These are phyloP conservation scores for Cladosporium halotolerans DNA, from an alignment of 2,329 filamentous ascomycete genomes.

Conservation along the genomic window DNA sequence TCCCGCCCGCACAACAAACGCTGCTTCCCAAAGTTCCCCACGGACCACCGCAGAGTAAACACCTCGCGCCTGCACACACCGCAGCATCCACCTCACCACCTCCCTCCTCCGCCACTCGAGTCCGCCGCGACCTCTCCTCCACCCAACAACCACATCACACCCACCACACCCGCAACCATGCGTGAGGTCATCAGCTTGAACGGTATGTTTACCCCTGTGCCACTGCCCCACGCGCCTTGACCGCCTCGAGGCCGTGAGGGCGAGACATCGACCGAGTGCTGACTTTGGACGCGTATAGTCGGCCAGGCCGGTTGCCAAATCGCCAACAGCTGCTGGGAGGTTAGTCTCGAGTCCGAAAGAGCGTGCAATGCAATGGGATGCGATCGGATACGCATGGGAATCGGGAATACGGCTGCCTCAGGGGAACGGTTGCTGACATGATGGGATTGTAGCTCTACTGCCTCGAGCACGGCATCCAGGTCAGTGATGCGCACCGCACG, in stretches of 20 bases:
- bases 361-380: constrained; percentile 8
- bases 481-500: constrained; percentile 43
- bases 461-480: constrained; percentile 98
- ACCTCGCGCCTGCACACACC: constrained; percentile 13
- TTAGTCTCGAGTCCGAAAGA: constrained; percentile 49
- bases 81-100: constrained; percentile 13
- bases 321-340: constrained; percentile 99
- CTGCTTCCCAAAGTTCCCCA: background rate
- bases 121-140: constrained; percentile 13
- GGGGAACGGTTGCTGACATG: constrained; percentile 26
- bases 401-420: constrained; percentile 27
- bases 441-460: constrained; percentile 77
- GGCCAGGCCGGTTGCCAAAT: constrained; percentile 99
- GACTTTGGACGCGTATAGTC: constrained; percentile 62
- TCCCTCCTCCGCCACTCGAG: constrained; percentile 15
- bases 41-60: constrained; percentile 10
- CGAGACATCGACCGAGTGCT: constrained; percentile 33
- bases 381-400: constrained; percentile 10
- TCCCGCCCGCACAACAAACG: constrained; percentile 9
- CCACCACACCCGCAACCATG: constrained; percentile 56
- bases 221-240: constrained; percentile 34
- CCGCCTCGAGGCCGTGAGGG: constrained; percentile 28
- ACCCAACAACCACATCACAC: constrained; percentile 9
- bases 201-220: constrained; percentile 56
- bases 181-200: constrained; percentile 99